Evolutionary conservation across 2,329 filamentous ascomycete genomes (phyloP).

Genomic region (Colletotrichum chlorophyti): DNA sequence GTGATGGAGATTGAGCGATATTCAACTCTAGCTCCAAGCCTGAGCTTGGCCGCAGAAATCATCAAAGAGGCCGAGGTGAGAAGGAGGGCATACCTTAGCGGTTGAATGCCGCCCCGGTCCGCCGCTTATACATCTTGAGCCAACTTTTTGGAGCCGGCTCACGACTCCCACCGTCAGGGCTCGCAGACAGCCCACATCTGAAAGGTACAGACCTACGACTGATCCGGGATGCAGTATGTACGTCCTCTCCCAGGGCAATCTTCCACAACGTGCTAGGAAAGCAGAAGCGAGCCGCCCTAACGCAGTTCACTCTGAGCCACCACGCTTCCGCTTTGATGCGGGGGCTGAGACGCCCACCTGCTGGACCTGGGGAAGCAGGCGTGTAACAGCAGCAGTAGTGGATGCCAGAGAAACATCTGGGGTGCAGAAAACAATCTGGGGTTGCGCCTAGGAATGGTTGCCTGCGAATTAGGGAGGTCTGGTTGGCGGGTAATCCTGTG

Average conservation of each 20-base stretch:
- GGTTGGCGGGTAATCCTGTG: slow-evolving; percentile 30
- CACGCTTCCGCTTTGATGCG: not conserved
- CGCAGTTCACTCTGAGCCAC: too few relatives aligned
- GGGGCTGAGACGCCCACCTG: not conserved
- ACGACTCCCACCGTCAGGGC: not conserved
- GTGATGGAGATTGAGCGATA: slow-evolving; percentile 78
- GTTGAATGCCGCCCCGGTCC: slow-evolving; percentile 41
- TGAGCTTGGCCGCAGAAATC: slow-evolving; percentile 79
- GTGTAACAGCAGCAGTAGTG: not conserved
- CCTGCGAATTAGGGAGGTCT: slow-evolving; percentile 9
- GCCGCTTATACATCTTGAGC: slow-evolving; percentile 4
- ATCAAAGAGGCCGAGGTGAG: slow-evolving; percentile 80
- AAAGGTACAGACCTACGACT: slow-evolving; percentile 6
- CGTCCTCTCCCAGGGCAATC: too few relatives aligned
- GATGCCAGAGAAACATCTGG: slow-evolving; percentile 20
- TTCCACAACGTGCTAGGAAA: too few relatives aligned
- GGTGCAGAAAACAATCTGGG: slow-evolving; percentile 26
- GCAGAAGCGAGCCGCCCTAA: too few relatives aligned
- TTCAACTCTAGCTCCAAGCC: slow-evolving; percentile 76
- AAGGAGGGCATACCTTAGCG: slow-evolving; percentile 66
- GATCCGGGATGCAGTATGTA: slow-evolving; percentile 5
- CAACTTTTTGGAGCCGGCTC: not conserved
- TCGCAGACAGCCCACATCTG: not conserved
- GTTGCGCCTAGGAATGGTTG: slow-evolving; percentile 12
- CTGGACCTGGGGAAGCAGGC: slow-evolving; percentile 5